phyloP scores from a whole-genome alignment of 306 rosid genomes.

The Cicer pinnatifidum region DNA sequence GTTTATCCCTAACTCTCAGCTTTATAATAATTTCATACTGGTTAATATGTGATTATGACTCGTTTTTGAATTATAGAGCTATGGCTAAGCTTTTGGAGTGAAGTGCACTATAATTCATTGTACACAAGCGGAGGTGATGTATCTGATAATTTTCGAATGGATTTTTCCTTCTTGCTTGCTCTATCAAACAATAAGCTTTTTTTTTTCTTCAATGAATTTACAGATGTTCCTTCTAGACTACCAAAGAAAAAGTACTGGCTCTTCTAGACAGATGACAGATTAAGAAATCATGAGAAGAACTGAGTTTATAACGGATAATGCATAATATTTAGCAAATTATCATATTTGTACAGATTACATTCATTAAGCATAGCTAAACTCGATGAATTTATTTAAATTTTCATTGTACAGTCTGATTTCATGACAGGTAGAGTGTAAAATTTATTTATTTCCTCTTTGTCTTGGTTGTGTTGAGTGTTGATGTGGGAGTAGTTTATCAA shows the following conservation, averaged over 20 bases:
- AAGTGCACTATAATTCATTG: constrained; percentile 93
- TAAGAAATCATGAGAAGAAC: constrained; percentile 22
- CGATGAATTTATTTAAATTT: neutral
- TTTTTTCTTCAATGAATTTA: constrained; percentile 31
- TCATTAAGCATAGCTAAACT: constrained; percentile 22
- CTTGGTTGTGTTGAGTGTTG: neutral
- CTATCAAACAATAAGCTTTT: constrained; percentile 27
- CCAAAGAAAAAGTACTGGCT: constrained; percentile 86
- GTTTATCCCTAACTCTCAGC: neutral
- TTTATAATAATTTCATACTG: constrained; percentile 15
- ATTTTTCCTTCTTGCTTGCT: neutral
- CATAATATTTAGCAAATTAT: constrained; percentile 3
- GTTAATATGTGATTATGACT: constrained; percentile 4
- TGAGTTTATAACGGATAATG: constrained; percentile 21
- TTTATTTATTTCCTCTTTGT: neutral
- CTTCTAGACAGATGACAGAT: constrained; percentile 58
- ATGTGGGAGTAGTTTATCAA: neutral
- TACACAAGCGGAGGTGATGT: constrained; percentile 74
- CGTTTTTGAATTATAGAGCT: constrained; percentile 54
- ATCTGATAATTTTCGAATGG: constrained; percentile 15
- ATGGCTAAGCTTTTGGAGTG: constrained; percentile 99
- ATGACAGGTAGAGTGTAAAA: constrained; percentile 19
- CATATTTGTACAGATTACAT: constrained; percentile 31
- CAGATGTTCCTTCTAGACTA: constrained; percentile 85
- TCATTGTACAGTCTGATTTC: constrained; percentile 37